These are phyloP conservation scores for Penicillium turbatum DNA, from an alignment of 495 filamentous ascomycete species.

Conservation along the genomic window DNA sequence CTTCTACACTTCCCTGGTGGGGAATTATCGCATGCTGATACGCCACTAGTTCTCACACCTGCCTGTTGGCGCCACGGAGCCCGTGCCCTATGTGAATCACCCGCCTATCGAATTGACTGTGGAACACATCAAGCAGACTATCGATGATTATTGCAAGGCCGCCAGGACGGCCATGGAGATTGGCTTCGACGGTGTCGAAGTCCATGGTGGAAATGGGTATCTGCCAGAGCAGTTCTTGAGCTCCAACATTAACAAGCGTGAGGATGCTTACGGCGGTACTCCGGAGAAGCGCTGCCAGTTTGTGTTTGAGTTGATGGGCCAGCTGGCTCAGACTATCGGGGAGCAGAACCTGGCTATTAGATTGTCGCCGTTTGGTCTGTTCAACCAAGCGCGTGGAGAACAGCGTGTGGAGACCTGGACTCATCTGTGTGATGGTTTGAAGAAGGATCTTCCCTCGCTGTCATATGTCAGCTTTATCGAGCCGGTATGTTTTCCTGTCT, in stretches of 20 bases:
- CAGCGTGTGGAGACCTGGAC: constrained; percentile 43
- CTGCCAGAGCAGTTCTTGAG: constrained; percentile 52
- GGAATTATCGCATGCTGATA: background rate
- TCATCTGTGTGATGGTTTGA: constrained; percentile 44
- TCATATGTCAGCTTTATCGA: constrained; percentile 53
- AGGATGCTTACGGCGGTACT: constrained; percentile 48
- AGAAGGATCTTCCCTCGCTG: constrained; percentile 43
- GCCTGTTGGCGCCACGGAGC: constrained; percentile 31
- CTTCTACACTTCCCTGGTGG: background rate
- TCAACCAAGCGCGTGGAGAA: constrained; percentile 44
- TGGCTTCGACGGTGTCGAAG: constrained; percentile 57
- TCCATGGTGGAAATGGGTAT: constrained; percentile 54
- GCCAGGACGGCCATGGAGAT: constrained; percentile 58
- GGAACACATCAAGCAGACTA: constrained; percentile 38
- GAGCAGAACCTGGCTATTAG: constrained; percentile 36
- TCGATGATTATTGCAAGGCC: constrained; percentile 51
- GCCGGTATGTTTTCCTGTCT: constrained; percentile 31
- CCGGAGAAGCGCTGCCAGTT: constrained; percentile 49
- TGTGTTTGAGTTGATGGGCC: constrained; percentile 41
- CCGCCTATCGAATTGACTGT: constrained; percentile 46
- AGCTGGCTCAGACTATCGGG: constrained; percentile 23
- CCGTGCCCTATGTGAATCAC: constrained; percentile 39
- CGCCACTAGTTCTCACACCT: constrained; percentile 25
- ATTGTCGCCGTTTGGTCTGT: constrained; percentile 48
- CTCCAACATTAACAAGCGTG: constrained; percentile 47